phyloP scores from a whole-genome alignment of 2,329 filamentous ascomycete genomes.

The Colletotrichum eleusines region DNA sequence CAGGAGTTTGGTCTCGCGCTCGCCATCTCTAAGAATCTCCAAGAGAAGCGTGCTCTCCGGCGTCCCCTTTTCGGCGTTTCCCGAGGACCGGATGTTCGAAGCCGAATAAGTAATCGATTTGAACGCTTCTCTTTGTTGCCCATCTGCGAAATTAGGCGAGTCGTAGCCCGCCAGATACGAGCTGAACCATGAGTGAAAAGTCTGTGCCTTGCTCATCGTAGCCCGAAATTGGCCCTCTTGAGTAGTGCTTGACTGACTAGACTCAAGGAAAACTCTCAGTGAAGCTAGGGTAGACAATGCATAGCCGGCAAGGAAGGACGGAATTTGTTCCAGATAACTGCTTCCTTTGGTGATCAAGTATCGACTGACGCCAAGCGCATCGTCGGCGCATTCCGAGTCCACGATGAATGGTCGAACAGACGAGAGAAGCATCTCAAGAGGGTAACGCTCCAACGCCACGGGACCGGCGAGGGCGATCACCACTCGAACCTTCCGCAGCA shows the following conservation, averaged over 20 bases:
- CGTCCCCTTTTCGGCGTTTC: slow-evolving; percentile 76
- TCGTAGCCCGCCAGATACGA: slow-evolving; percentile 74
- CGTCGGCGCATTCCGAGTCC: slow-evolving; percentile 89
- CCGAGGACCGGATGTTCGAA: slow-evolving; percentile 73
- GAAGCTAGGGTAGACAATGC: slow-evolving; percentile 84
- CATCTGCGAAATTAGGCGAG: slow-evolving; percentile 63
- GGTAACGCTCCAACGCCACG: slow-evolving; percentile 81
- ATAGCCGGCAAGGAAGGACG: slow-evolving; percentile 85
- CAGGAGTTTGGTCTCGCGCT: slow-evolving; percentile 71
- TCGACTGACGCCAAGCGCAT: slow-evolving; percentile 86
- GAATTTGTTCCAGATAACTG: slow-evolving; percentile 71
- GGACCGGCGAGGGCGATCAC: slow-evolving; percentile 82
- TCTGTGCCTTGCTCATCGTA: slow-evolving; percentile 80
- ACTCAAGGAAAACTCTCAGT: slow-evolving; percentile 79
- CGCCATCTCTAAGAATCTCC: slow-evolving; percentile 82
- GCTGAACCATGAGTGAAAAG: slow-evolving; percentile 84
- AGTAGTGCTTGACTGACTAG: slow-evolving; percentile 81
- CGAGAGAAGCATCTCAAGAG: slow-evolving; percentile 89
- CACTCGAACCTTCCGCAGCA: slow-evolving; percentile 87
- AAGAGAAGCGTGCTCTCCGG: slow-evolving; percentile 84
- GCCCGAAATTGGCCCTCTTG: slow-evolving; percentile 85
- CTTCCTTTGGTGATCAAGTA: slow-evolving; percentile 81
- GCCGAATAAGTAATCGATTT: slow-evolving; percentile 76
- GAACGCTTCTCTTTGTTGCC: slow-evolving; percentile 68
- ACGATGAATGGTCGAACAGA: slow-evolving; percentile 82